Evolutionary conservation across 768 basidiomycete genomes (phyloP).

Genomic region (Trametes elegans): DNA sequence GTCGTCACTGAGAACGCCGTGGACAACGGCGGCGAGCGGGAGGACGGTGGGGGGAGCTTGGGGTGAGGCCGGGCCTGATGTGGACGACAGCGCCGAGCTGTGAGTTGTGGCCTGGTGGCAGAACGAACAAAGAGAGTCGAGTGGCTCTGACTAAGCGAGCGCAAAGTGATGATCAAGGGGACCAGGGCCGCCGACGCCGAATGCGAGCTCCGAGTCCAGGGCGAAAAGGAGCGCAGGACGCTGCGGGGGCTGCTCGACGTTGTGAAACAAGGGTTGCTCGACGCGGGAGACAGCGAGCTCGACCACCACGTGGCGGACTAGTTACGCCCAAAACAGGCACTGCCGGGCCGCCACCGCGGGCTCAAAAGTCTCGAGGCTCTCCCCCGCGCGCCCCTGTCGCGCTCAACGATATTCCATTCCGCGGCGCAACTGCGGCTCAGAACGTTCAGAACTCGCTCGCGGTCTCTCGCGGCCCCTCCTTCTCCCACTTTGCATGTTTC

Average conservation of each 20-base stretch:
- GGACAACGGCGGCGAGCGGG: not conserved
- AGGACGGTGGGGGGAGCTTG: no score
- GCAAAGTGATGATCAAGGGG: not conserved
- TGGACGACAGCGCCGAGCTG: slow-evolving; percentile 1
- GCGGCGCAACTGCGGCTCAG: not conserved
- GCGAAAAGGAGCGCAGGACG: not conserved
- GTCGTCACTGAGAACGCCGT: slow-evolving; percentile 1
- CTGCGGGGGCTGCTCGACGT: slow-evolving; percentile 4
- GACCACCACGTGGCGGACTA: slow-evolving; percentile 15
- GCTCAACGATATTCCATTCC: no score
- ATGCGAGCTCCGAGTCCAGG: no score
- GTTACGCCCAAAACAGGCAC: slow-evolving; percentile 13
- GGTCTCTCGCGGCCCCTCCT: no score
- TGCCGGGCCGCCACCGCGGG: not conserved
- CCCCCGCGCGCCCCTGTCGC: not conserved
- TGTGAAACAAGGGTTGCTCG: slow-evolving; percentile 11
- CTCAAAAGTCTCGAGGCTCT: not conserved
- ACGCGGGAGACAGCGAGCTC: slow-evolving; percentile 9
- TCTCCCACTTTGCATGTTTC: no score
- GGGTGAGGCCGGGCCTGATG: not conserved
- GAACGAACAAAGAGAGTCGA: slow-evolving; percentile 13
- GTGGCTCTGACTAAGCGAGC: slow-evolving; percentile 16
- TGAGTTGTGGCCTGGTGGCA: slow-evolving; percentile 4
- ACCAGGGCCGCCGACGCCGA: not conserved
- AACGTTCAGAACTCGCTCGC: no score